phyloP scores from a whole-genome alignment of 108 stramenopile genomes.

The Mediolabrus comicus region DNA sequence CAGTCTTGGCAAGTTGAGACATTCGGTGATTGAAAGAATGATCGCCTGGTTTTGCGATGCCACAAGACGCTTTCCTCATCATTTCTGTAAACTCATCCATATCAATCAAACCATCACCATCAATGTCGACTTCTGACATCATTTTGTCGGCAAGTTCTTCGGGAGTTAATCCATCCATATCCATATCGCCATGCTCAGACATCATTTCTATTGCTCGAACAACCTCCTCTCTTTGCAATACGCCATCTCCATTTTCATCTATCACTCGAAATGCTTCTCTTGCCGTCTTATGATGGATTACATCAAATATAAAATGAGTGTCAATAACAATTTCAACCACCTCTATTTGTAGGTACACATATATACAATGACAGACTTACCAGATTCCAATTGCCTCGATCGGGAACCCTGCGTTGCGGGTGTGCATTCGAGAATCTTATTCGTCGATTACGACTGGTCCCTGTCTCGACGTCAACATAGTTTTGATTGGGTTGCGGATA shows the following conservation, averaged over 20 bases:
- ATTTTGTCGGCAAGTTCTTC: slow-evolving; percentile 44
- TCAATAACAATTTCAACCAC: too few relatives aligned
- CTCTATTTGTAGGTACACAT: too few relatives aligned
- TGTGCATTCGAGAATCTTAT: slow-evolving; percentile 7
- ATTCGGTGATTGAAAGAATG: slow-evolving; percentile 34
- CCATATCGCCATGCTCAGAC: slow-evolving; percentile 32
- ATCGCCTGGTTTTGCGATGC: slow-evolving; percentile 4
- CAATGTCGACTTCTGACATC: slow-evolving; percentile 46
- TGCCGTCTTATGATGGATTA: slow-evolving; percentile 29
- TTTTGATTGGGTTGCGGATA: slow-evolving; percentile 4
- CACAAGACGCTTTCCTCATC: slow-evolving; percentile 24
- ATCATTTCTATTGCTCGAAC: slow-evolving; percentile 46
- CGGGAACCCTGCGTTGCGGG: not conserved
- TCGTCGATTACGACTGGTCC: slow-evolving; percentile 4
- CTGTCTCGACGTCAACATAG: slow-evolving; percentile 26
- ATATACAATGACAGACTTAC: slow-evolving; percentile 7
- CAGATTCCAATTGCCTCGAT: slow-evolving; percentile 19
- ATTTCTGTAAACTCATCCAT: slow-evolving; percentile 47
- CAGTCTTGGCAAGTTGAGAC: slow-evolving; percentile 45
- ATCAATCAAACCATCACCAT: slow-evolving; percentile 58
- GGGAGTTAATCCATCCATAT: slow-evolving; percentile 23
- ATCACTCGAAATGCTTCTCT: slow-evolving; percentile 55
- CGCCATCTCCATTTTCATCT: slow-evolving; percentile 58
- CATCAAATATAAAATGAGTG: too few relatives aligned
- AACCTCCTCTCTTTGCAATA: slow-evolving; percentile 51